Evolutionary conservation across 148 eudicot genomes (phyloP), one percentile per base, ranked within the genome.

Genomic region (Heliosperma pusillum): DNA sequence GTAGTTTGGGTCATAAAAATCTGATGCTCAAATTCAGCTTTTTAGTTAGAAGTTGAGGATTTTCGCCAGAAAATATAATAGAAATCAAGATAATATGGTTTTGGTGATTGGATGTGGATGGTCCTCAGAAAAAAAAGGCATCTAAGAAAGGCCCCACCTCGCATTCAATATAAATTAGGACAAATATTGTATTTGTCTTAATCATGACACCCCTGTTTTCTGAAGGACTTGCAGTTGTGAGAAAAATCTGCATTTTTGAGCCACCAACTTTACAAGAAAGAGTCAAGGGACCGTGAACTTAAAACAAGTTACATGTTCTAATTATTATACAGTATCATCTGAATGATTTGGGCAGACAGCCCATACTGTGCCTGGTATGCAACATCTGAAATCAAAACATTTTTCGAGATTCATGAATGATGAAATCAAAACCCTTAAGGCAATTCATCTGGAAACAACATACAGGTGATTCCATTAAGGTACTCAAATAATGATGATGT

Each of bases 51-150:
- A 22, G 3, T 29, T 21, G 21, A 3, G 21, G 52, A 62, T 40
- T 21, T 27, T n/a, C 12, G 57, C 55, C 17, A 50, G 24, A 40
- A 68, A 60, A 45, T 58, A 67, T 24, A 56, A 50, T 60, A 47
- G 47, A 59, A 26, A 67, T 69, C 56, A 21, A 68, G 78, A 79
- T 79, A 74, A 76, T 47, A 68, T 69, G 70, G 69, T 74, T 44
- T 27, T 21, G 13, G 21, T 74, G 82, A 79, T 79, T 79, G 72
- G 69, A 74, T 74, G 82, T 79, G 82, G 78, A 79, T 79, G 82
- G 72, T 60, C 81, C 77, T 73, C 50, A 79, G 52, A 68, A 72
- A 47, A 59, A 59, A 56, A 58, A 74, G 69, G 61, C 69, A 77
- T 67, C 58, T 69, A 59, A 59, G 56, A 68, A 15, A 2, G 69